Evolutionary conservation across 345 rosid species (phyloP), one percentile per base, ranked within the genome.

Genomic region (Capsella bursapastoris): DNA sequence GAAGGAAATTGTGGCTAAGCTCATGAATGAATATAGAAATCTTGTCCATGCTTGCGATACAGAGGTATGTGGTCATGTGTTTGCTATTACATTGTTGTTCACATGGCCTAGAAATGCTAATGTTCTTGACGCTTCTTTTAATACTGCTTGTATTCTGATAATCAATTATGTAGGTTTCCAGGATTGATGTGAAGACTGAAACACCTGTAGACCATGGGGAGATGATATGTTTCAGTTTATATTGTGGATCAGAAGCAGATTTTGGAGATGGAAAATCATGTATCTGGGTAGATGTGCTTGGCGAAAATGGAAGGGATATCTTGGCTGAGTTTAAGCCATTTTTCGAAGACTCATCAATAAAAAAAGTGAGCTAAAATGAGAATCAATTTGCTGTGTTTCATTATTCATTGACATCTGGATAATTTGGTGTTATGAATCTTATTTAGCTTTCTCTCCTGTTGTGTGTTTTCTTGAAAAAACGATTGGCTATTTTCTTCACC

Each of bases 221-320:
- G 78, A 25, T 94, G 69, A 90, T 79, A 79, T 94, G 99, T 81
- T 88, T 94, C 84, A 91, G 97, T 79, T 82, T 94, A 75, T 94
- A 91, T 73, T 88, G 90, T 50, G 97, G 98, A 77, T 86, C 83
- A 9, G 73, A 81, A 57, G 93, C 93, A 75, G 90, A 87, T 81
- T 94, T 86, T 79, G 97, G 98, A 78, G 71, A 84, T 75, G 96
- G 97, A 50, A 94, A 88, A 79, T 88, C 97, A 66, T 94, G 96
- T 70, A 84, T 94, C 60, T 94, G 97, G 98, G 93, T 94, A 41
- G 98, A 94, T 84, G 80, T 92, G 76, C 91, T 94, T 84, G 97
- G 93, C 35, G 91, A 92, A 55, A 93, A 86, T 44, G 92, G 95
- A 69, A 76, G 35, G 59, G 87, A 74, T 68, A 71, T 95, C 63